Conservation (phyloP, 2,329 filamentous ascomycete species). For the Diaporthe australafricana region DNA sequence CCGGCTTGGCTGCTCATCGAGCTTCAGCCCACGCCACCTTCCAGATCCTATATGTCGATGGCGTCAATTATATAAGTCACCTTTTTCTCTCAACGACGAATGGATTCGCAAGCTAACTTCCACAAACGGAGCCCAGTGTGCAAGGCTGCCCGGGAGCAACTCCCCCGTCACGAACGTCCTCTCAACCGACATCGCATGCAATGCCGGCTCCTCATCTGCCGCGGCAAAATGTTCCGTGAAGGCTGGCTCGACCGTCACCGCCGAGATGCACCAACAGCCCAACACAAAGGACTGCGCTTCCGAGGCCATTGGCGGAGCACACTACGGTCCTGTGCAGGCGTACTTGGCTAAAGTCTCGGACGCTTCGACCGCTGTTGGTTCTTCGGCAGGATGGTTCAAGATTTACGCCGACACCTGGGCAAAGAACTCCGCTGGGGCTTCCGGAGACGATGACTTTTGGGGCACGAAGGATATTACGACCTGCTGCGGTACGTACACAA, state of each 20-base stretch:
- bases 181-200: slow-evolving; percentile 58
- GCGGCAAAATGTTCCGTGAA: slow-evolving; percentile 57
- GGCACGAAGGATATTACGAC: slow-evolving; percentile 56
- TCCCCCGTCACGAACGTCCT: slow-evolving; percentile 60
- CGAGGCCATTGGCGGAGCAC: slow-evolving; percentile 64
- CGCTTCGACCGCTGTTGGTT: slow-evolving; percentile 54
- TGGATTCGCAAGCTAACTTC: slow-evolving; percentile 39
- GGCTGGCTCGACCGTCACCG: slow-evolving; percentile 60
- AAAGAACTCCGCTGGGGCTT: slow-evolving; percentile 43
- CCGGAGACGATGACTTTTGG: slow-evolving; percentile 58
- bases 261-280: slow-evolving; percentile 65
- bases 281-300: slow-evolving; percentile 53
- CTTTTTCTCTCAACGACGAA: neutral
- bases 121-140: slow-evolving; percentile 55
- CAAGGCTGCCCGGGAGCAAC: slow-evolving; percentile 62
- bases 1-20: slow-evolving; percentile 48
- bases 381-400: slow-evolving; percentile 62
- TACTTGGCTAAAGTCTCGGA: slow-evolving; percentile 62
- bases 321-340: slow-evolving; percentile 62
- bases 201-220: slow-evolving; percentile 50
- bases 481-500: slow-evolving; percentile 45
- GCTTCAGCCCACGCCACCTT: slow-evolving; percentile 62
- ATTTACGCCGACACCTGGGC: slow-evolving; percentile 59
- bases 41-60: slow-evolving; percentile 62
- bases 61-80: slow-evolving; percentile 53